These are phyloP conservation scores for Tilletiaria anomala DNA, from an alignment of 1,284 basidiomycete species.

Conservation along the genomic window DNA sequence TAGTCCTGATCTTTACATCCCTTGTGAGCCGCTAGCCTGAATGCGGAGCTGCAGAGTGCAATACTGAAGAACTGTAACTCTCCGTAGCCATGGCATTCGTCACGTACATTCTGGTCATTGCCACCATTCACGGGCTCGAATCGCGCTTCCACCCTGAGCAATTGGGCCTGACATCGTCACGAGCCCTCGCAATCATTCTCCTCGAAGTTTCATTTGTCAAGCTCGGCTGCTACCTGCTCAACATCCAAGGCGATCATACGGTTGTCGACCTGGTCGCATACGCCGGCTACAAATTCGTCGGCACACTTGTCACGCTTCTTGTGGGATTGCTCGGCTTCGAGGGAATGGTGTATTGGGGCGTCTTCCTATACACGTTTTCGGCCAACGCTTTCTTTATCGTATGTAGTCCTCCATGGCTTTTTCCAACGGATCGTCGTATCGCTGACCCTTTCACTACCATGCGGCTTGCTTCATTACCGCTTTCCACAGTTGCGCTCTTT, in stretches of 20 bases:
- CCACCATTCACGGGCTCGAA: constrained; percentile 64
- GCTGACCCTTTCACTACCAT: too few species aligned
- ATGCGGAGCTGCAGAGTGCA: neutral
- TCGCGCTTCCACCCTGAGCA: constrained; percentile 77
- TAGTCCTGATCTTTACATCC: constrained; percentile 90
- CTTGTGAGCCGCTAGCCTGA: constrained; percentile 49
- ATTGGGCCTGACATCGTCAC: constrained; percentile 69
- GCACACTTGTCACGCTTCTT: constrained; percentile 27
- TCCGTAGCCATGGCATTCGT: constrained; percentile 77
- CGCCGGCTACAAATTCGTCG: constrained; percentile 90
- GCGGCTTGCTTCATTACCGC: too few species aligned
- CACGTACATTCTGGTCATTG: constrained; percentile 79
- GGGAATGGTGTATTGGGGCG: constrained; percentile 52
- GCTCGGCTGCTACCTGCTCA: constrained; percentile 76
- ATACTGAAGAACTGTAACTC: neutral
- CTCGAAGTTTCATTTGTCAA: constrained; percentile 73
- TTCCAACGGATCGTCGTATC: too few species aligned
- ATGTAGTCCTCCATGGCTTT: too few species aligned
- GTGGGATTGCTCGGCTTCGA: constrained; percentile 35
- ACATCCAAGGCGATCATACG: constrained; percentile 60
- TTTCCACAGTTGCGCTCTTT: constrained; percentile 84
- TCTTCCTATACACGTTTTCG: constrained; percentile 69
- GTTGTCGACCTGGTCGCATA: constrained; percentile 51
- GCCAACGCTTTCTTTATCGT: constrained; percentile 90
- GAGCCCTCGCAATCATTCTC: constrained; percentile 46